Conservation (phyloP, 441 rosid species). For the Aquilaria agallochum region DNA sequence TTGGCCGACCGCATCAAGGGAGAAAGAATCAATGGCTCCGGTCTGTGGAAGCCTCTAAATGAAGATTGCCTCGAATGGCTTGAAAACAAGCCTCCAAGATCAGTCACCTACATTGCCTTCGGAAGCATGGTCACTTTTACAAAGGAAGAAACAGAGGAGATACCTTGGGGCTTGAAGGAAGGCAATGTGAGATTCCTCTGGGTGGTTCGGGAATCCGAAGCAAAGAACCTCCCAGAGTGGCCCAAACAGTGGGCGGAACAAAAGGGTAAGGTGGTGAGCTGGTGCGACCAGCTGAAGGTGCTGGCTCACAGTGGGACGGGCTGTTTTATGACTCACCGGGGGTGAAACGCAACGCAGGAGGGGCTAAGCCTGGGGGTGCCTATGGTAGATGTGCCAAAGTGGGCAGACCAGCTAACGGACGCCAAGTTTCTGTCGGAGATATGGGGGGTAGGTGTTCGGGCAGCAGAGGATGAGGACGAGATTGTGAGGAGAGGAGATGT, state of each 20-base stretch:
- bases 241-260: conserved; percentile 23
- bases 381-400: conserved; percentile 48
- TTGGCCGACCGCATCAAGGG: conserved; percentile 39
- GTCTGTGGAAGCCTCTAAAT: conserved; percentile 52
- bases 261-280: conserved; percentile 32
- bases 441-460: conserved; percentile 56
- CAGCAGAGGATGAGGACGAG: conserved; percentile 41
- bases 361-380: conserved; percentile 53
- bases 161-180: conserved; percentile 39
- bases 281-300: conserved; percentile 57
- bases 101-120: conserved; percentile 47
- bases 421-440: conserved; percentile 48
- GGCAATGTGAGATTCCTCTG: conserved; percentile 37
- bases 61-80: conserved; percentile 66
- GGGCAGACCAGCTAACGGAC: conserved; percentile 50
- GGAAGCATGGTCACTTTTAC: conserved; percentile 52
- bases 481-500: conserved; percentile 48
- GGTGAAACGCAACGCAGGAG: conserved; percentile 60
- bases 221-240: conserved; percentile 26
- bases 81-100: conserved; percentile 29
- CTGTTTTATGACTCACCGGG: conserved; percentile 53
- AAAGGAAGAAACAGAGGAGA: conserved; percentile 31
- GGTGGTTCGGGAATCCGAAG: conserved; percentile 40
- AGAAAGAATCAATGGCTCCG: conserved; percentile 58
- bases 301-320: conserved; percentile 36